Base-by-base conservation (phyloP, 805 yeast genomes). In the Trichomonascus vanleenenianus region DNA sequence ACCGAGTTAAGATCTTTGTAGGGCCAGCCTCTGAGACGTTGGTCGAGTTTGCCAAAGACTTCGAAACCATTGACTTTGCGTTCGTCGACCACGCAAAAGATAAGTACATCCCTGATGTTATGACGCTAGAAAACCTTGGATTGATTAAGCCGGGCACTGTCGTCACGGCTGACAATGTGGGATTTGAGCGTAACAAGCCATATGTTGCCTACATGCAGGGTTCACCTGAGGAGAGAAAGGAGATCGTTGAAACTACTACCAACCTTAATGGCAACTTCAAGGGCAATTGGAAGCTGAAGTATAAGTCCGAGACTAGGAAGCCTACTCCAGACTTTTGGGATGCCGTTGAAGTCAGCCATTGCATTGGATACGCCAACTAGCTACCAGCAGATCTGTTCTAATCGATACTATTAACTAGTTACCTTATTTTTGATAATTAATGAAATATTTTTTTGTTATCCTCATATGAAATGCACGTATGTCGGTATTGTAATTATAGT, bases 21-120 rank as follows among this genome's bases (percentile, higher is more conserved):
- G 55, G 55, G 3, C 45, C 40, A 6, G 53, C 55, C 9, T 18
- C 20, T 8, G 51, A 50, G 2, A 44, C 46, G 3, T 34, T 51
- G 27, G 14, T 18, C 15, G n/a, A 33, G 16, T 31, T 33, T 31
- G 40, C 40, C 14, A 37, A 37, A 12, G 12, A 19, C n/a, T 12
- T 18, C 27, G 40, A 22, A 5, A 37, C 27, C 6, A 31, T 45
- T 10, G 48, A 45, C 38, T 30, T 36, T 20, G 46, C 39, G 30
- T 47, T 47, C 38, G 39, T 47, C 14, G 50, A 47, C 34, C 50
- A 47, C 38, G 38, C 44, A 40, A 45, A 48, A 41, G 43, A 40
- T 25, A 39, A 41, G 37, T 48, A 48, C 31, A 33, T 39, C 2
- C 51, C 51, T 10, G 51, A 48, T 15, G 19, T 48, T 36, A 38